A percentile compares a stretch with the other conserved stretches of the same genome.
Evolutionary conservation across 352 stramenopile genomes (phyloP).

Genomic region (Phytophthora foliorum): DNA sequence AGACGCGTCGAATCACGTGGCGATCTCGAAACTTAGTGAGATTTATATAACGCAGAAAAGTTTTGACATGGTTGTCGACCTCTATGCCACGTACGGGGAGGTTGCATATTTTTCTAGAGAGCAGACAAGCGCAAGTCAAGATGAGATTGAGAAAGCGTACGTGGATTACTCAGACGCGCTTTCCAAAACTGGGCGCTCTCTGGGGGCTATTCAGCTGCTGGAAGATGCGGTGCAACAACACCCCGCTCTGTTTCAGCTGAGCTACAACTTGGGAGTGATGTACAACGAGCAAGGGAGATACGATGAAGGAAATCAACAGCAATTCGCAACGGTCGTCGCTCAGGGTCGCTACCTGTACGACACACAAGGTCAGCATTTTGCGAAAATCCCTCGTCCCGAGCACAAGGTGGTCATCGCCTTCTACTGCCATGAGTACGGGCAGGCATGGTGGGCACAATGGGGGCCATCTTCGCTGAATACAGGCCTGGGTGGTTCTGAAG

Average conservation of each 20-base stretch:
- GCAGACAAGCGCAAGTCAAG: neutral
- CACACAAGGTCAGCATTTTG: constrained; percentile 32
- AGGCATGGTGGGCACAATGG: constrained; percentile 92
- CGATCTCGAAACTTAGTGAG: constrained; percentile 29
- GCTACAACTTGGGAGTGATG: constrained; percentile 69
- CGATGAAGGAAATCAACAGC: constrained; percentile 35
- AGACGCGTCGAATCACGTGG: constrained; percentile 23
- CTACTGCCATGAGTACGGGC: constrained; percentile 94
- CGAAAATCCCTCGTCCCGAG: constrained; percentile 40
- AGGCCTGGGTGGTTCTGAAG: constrained; percentile 92
- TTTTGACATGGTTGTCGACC: constrained; percentile 32
- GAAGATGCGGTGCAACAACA: constrained; percentile 30
- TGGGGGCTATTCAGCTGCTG: constrained; percentile 51
- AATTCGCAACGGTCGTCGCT: constrained; percentile 43
- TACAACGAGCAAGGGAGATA: constrained; percentile 41
- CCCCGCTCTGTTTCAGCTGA: constrained; percentile 45
- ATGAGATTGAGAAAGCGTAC: constrained; percentile 45
- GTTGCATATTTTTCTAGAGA: constrained; percentile 12
- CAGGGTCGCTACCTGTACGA: constrained; percentile 48
- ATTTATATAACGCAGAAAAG: constrained; percentile 31
- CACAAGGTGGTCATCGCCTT: constrained; percentile 67
- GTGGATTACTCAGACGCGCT: constrained; percentile 59
- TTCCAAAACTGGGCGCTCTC: constrained; percentile 14
- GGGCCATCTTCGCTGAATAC: constrained; percentile 73
- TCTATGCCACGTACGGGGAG: constrained; percentile 39